Evolutionary conservation across 179 eudicot species (phyloP).

Genomic region (Beta lomatogona): DNA sequence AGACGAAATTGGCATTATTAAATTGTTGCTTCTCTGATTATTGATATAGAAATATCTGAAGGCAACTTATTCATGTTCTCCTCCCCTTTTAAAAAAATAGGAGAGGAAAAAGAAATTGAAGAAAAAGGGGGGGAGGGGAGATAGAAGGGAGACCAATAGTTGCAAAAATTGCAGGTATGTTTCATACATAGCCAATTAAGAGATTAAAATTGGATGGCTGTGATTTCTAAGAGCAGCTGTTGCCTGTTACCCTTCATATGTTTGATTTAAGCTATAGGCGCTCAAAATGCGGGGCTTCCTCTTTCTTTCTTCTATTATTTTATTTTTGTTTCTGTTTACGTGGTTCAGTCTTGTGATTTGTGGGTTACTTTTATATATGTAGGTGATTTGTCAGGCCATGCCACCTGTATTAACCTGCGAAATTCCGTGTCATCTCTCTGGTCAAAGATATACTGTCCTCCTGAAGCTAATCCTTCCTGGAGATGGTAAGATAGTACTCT

Average conservation of each 20-base stretch:
- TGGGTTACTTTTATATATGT: constrained; percentile 3
- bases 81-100: not conserved
- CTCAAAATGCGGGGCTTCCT: not conserved
- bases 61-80: not conserved
- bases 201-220: not conserved
- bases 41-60: not conserved
- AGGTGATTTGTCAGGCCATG: constrained; percentile 41
- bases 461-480: constrained; percentile 81
- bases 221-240: not conserved
- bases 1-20: not conserved
- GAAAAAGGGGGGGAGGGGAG: no score
- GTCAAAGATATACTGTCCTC: constrained; percentile 63
- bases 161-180: not conserved
- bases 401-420: constrained; percentile 23
- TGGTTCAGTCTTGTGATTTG: not conserved
- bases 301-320: not conserved
- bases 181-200: not conserved
- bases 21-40: not conserved
- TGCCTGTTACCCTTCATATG: not conserved
- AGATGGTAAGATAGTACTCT: constrained; percentile 65
- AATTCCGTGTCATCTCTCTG: constrained; percentile 43
- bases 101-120: not conserved
- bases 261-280: not conserved
- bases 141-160: not conserved
- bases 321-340: not conserved